phyloP scores from a whole-genome alignment of 2,329 filamentous ascomycete species.

The Biscogniauxia sp. region DNA sequence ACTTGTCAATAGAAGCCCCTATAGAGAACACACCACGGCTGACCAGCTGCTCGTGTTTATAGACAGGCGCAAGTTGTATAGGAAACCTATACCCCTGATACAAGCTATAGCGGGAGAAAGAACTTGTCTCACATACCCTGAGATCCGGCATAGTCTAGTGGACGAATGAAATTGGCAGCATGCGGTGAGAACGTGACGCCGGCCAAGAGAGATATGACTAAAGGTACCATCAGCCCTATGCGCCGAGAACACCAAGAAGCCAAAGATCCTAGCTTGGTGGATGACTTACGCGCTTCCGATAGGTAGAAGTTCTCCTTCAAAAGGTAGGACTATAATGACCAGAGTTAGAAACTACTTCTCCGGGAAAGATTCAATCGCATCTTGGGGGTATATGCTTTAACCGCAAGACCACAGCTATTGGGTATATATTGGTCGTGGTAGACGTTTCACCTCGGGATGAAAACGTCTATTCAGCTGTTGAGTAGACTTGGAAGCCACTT shows the following conservation, averaged over 20 bases:
- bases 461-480: too few relatives aligned
- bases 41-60: background rate
- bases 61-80: background rate
- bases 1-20: background rate
- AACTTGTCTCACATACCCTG: slow-evolving; percentile 16
- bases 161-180: slow-evolving; percentile 73
- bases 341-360: too few relatives aligned
- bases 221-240: slow-evolving; percentile 8
- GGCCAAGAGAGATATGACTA: slow-evolving; percentile 79
- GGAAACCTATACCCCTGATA: background rate
- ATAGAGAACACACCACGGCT: background rate
- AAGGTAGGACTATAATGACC: slow-evolving; percentile 60
- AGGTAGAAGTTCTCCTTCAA: slow-evolving; percentile 89
- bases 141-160: slow-evolving; percentile 68
- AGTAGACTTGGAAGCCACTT: too few relatives aligned
- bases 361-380: too few relatives aligned
- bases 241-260: background rate
- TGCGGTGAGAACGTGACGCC: slow-evolving; percentile 77
- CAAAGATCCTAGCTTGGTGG: background rate
- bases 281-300: slow-evolving; percentile 75
- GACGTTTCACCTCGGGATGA: too few relatives aligned
- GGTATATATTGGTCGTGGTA: too few relatives aligned
- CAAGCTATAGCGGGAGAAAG: background rate
- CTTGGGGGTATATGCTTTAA: too few relatives aligned
- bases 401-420: too few relatives aligned